Base-by-base conservation (phyloP, 2,329 filamentous ascomycete genomes). In the Aureobasidium vineae region DNA sequence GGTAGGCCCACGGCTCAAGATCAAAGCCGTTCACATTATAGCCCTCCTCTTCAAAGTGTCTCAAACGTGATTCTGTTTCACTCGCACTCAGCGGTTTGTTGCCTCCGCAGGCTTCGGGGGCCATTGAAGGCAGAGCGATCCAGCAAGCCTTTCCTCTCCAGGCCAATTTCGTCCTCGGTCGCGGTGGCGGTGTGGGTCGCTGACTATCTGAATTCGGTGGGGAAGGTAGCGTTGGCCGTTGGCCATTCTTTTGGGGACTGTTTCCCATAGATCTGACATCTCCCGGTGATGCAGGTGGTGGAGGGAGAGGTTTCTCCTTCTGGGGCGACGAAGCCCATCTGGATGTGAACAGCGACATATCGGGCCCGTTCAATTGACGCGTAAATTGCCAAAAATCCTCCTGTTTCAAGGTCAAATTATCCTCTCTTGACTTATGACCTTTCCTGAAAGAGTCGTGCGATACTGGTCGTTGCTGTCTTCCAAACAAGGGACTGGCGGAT, bases 11-110 rank as follows among this genome's bases (percentile, higher is more conserved):
- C 63, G 78, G 79, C 66, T 85, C 81, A 59, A 90, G 77, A 70
- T 90, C 88, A 73, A 91, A 92, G 0, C 90, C 90, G 36, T 81
- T 79, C 16, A 85, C 85, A 71, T 86, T 83, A 73, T 91, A 92
- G 11, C 90, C 90, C 41, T 88, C 79, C 70, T 89, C 81, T 73
- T 89, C 82, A 83, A 90, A 91, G 4, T 84, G 83, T 57, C 80
- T 80, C 70, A 91, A 79, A 80, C 90, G 90, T 11, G 82, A 79
- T 38, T 84, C 75, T 4, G 88, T 84, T 60, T 89, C 85, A 21
- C 81, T 76, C 41, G 82, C 68, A 66, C 73, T 78, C 74, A 82
- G 75, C 5, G 81, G 81, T 66, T 74, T 77, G 26, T 77, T 76
- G 8, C 79, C 74, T 59, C 78, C 80, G 23, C 77, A 76, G 19